Percentiles rank a stretch among this genome's conserved stretches.
Conservation (phyloP, 2,329 filamentous ascomycete genomes). For the Monilinia polystroma region DNA sequence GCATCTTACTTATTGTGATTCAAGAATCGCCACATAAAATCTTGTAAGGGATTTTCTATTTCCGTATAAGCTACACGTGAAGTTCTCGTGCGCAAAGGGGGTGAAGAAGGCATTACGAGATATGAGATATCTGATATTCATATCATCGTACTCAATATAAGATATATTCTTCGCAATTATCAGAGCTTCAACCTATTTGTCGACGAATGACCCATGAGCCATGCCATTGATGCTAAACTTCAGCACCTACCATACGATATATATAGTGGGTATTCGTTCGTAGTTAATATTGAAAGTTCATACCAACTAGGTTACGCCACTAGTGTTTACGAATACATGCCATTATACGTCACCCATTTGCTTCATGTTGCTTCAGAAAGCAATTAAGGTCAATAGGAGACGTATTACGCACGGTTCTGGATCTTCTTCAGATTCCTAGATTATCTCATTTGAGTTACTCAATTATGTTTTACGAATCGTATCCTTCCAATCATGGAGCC, state of each 20-base stretch:
- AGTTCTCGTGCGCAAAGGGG: background rate
- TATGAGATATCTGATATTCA: background rate
- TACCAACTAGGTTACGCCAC: too few relatives aligned
- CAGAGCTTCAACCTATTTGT: background rate
- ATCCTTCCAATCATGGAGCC: background rate
- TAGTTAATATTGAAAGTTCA: too few relatives aligned
- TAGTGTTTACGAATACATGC: background rate
- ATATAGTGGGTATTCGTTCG: background rate
- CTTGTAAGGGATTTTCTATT: background rate
- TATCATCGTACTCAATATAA: background rate
- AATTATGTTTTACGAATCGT: background rate
- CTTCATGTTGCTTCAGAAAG: background rate
- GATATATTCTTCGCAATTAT: background rate
- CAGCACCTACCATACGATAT: background rate
- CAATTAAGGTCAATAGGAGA: background rate
- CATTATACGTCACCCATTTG: slow-evolving; percentile 4
- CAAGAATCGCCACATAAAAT: background rate
- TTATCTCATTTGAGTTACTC: background rate
- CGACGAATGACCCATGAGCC: background rate
- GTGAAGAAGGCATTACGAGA: too few relatives aligned
- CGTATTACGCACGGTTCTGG: background rate
- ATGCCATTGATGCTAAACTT: too few relatives aligned
- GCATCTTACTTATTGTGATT: background rate
- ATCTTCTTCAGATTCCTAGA: background rate
- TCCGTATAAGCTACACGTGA: background rate